Base-by-base conservation (phyloP, 139 green algal genomes). In the Volvox reticuliferus region DNA sequence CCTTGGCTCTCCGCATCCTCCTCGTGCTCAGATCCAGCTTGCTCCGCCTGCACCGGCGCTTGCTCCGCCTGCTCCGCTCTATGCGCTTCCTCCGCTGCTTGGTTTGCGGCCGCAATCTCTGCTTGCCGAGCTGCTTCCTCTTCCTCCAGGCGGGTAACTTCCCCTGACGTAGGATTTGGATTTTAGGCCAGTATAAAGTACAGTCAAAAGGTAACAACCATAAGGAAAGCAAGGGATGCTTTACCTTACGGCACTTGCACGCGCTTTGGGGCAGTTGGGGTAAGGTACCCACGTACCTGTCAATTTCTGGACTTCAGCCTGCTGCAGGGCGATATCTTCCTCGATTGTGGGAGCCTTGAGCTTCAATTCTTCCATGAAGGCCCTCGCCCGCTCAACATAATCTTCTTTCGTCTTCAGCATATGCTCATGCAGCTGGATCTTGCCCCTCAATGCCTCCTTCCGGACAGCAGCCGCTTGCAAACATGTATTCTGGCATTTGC, bases 401-500 rank as follows among this genome's bases (percentile, higher is more conserved):
- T 69, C 50, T 18, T 90, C 62, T 87, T 95, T 95, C 79, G 91
- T 88, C 35, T 94, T 82, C 32, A 97, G 91, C 36, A 88, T 87
- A 0, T 67, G 2, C 69, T 91, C 92, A 82, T 93, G 89, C 22
- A 93, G 92, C 19, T 94, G 86, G 30, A 96, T 91, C 37, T 94
- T 89, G 35, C 88, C 78, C 20, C 91, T 68, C 80, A 97, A 89
- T 14, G 91, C 93, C 32, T 92, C 86, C 22, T 95, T 89, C 5
- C 93, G 83, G 13, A 94, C 93, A 1, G 93, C 91, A 44, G 97
- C 96, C 30, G 93, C 91, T 75, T 97, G 91, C 21, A 94, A 75
- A 93, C 98, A 99, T 1, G 89, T 96, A 93, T 99, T 98, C 50
- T 89, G 82, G 94, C 97, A 99, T 1, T 55, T 68, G 32, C 97